A percentile compares a stretch with the other conserved stretches of the same genome.
Evolutionary conservation across 2,329 filamentous ascomycete species (phyloP).

Genomic region (Drechslera avenae): DNA sequence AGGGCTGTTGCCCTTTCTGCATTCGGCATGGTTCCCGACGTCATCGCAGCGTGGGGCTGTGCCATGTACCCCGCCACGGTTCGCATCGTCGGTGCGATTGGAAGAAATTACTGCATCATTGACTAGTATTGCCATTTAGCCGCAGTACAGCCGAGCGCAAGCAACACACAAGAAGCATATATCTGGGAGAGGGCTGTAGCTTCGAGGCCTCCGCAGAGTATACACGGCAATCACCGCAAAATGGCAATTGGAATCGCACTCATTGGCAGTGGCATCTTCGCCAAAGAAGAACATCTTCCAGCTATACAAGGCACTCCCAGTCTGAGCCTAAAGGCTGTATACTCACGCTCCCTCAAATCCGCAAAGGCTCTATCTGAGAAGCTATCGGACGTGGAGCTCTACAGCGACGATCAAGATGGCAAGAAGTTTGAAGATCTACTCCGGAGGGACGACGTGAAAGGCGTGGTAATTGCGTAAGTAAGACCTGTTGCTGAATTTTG

Average conservation of each 20-base stretch:
- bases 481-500: background rate
- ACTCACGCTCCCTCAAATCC: constrained; percentile 65
- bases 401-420: constrained; percentile 61
- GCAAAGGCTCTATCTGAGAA: constrained; percentile 53
- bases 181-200: background rate
- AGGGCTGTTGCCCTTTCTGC: constrained; percentile 18
- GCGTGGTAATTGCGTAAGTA: constrained; percentile 60
- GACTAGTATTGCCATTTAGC: constrained; percentile 24
- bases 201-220: background rate
- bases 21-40: constrained; percentile 24
- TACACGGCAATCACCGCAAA: background rate
- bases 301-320: constrained; percentile 61
- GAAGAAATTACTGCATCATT: constrained; percentile 2
- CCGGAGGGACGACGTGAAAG: constrained; percentile 59
- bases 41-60: constrained; percentile 11
- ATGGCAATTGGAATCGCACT: constrained; percentile 62
- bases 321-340: constrained; percentile 67
- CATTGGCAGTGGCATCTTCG: constrained; percentile 68
- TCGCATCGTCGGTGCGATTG: constrained; percentile 12
- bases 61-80: constrained; percentile 13
- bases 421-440: constrained; percentile 60
- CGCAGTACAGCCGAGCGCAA: constrained; percentile 13
- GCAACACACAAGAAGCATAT: background rate
- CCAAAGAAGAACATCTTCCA: constrained; percentile 64
- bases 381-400: constrained; percentile 57